Evolutionary conservation across 768 basidiomycete genomes (phyloP), one percentile per base, ranked within the genome.

Genomic region (Phaeotremella fagi): DNA sequence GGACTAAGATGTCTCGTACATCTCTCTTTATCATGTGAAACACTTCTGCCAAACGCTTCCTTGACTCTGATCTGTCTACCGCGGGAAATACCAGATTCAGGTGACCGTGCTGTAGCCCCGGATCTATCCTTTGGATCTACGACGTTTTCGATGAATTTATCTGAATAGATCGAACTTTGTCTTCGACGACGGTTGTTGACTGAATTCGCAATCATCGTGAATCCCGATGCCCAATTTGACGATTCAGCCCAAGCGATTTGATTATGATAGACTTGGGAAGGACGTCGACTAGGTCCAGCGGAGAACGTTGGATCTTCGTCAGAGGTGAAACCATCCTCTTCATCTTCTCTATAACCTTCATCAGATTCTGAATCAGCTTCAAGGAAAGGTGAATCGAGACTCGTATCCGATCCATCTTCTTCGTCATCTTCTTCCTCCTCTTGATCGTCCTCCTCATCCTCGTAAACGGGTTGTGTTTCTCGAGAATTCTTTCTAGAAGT

Each of bases 311-410:
- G 38, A 20, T 55, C 38, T 26, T 49, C 54, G 26, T 55, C 54
- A n/a, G 54, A 49, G 3, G 54, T 49, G 42, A 55, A 55, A 1
- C 54, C 54, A 25, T 38, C 54, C 31, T 55, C 54, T 22, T 45
- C 43, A n/a, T 55, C 54, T 31, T 55, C 54, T 22, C 37, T 25
- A 31, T 54, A 54, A 22, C 52, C 52, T 27, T 48, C 52, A 29
- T 43, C 38, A 1, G 38, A 43, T 31, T 52, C 50, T 14, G 35
- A 25, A 9, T 52, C 50, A 6, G 25, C 42, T 15, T 52, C 38
- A n/a, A 52, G 26, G 38, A 41, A 41, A 22, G 18, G 38, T 20
- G 38, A 55, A 1, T 48, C 54, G 5, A 25, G 36, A 22, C 45
- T 48, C 14, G 29, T 29, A 9, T 55, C 54, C 20, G 49, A 47